These are phyloP conservation scores for Eucalyptus albens DNA, from an alignment of 345 rosid species.

Conservation along the genomic window DNA sequence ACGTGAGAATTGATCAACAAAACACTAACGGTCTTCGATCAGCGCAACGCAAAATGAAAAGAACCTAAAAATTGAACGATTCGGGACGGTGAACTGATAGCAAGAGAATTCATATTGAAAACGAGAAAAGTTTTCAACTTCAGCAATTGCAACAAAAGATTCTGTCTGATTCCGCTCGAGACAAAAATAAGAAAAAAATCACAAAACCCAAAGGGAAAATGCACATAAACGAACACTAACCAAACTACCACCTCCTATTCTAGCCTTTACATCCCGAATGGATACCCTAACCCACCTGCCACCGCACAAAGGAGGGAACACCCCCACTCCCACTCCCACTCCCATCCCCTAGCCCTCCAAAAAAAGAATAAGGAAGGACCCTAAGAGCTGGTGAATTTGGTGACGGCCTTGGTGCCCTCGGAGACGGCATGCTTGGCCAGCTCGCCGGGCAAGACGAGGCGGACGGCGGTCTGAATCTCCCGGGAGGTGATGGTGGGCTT, in stretches of 20 bases:
- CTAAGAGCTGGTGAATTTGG: slow-evolving; percentile 21
- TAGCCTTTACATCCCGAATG: neutral
- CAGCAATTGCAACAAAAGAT: neutral
- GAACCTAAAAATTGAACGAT: neutral
- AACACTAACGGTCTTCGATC: too few species aligned
- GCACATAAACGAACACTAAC: neutral
- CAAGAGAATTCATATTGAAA: neutral
- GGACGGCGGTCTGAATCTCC: slow-evolving; percentile 21
- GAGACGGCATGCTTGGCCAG: slow-evolving; percentile 22
- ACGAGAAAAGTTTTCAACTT: neutral
- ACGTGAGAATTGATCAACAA: neutral
- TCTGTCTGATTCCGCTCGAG: neutral
- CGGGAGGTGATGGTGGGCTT: slow-evolving; percentile 27
- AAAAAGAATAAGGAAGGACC: neutral
- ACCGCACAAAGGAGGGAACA: neutral
- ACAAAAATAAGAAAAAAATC: neutral
- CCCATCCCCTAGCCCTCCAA: neutral
- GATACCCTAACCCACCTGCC: neutral
- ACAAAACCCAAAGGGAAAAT: neutral
- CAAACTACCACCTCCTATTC: neutral
- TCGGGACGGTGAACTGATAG: neutral
- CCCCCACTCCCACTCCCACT: neutral
- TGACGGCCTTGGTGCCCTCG: slow-evolving; percentile 26
- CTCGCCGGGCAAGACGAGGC: slow-evolving; percentile 22
- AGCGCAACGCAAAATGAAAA: neutral